Percentiles rank a stretch among this genome's conserved stretches.
These are phyloP conservation scores for Dactylonectria estremocensis DNA, from an alignment of 2,329 filamentous ascomycete species.

Conservation along the genomic window DNA sequence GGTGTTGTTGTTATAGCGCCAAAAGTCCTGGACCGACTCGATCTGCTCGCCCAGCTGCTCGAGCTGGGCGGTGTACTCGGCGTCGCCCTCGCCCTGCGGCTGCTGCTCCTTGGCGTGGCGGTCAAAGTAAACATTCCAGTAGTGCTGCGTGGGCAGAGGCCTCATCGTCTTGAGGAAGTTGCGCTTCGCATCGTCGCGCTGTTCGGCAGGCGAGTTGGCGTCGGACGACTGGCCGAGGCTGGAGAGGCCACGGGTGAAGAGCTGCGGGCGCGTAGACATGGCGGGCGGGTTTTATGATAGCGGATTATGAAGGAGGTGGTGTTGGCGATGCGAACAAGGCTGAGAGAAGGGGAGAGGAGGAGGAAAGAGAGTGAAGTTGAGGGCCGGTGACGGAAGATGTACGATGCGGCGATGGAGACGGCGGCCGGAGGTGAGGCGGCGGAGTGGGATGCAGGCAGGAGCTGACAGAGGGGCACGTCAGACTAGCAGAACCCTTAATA, in stretches of 20 bases:
- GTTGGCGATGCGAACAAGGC: not conserved
- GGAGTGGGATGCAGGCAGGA: constrained; percentile 19
- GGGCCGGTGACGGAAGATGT: constrained; percentile 3
- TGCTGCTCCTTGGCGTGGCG: constrained; percentile 58
- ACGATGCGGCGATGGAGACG: constrained; percentile 18
- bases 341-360: not conserved
- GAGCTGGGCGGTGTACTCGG: constrained; percentile 68
- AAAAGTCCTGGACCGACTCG: constrained; percentile 88
- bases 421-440: constrained; percentile 27
- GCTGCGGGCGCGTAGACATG: constrained; percentile 71
- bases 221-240: constrained; percentile 72
- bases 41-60: constrained; percentile 77
- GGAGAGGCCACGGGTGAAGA: constrained; percentile 76
- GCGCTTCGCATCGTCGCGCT: constrained; percentile 85
- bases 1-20: constrained; percentile 86
- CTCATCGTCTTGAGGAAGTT: constrained; percentile 84
- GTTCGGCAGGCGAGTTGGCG: constrained; percentile 78
- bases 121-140: constrained; percentile 82
- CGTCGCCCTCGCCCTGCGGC: constrained; percentile 54
- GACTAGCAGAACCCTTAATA: constrained; percentile 11
- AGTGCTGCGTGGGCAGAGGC: constrained; percentile 83
- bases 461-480: constrained; percentile 43
- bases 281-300: constrained; percentile 41
- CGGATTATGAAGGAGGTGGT: not conserved
- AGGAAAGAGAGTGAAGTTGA: not conserved